Evolutionary conservation across 2,329 filamentous ascomycete genomes (phyloP).

Genomic region (Berkeleyomyces basicola): DNA sequence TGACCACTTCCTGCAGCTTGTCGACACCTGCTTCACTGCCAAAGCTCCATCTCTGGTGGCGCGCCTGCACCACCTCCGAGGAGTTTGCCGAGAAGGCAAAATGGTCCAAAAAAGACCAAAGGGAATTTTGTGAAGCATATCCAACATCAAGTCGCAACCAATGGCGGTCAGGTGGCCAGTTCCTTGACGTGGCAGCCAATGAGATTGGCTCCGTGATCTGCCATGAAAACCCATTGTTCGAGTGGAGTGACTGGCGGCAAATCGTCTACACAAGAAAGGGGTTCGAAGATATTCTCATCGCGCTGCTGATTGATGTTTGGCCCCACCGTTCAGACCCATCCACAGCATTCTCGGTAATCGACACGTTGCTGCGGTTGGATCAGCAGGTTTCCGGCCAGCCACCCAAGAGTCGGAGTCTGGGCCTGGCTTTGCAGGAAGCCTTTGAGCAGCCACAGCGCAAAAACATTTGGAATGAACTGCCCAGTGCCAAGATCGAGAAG

Average conservation of each 20-base stretch:
- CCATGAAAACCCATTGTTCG: conserved; percentile 9
- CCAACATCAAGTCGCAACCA: background rate
- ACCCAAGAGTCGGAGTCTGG: background rate
- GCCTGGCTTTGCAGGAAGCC: conserved; percentile 1
- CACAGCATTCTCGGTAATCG: conserved; percentile 5
- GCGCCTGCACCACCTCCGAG: conserved; percentile 8
- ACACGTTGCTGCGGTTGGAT: conserved; percentile 6
- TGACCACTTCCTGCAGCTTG: background rate
- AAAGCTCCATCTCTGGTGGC: conserved; percentile 10
- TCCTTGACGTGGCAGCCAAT: conserved; percentile 12
- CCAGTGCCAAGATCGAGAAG: conserved; percentile 3
- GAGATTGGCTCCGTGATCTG: conserved; percentile 11
- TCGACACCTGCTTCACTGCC: background rate
- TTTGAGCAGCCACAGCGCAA: conserved; percentile 8
- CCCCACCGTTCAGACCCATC: conserved; percentile 1
- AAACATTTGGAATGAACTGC: conserved; percentile 10
- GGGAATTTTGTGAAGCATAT: conserved; percentile 8
- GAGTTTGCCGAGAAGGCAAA: conserved; percentile 5
- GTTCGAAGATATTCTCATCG: conserved; percentile 10
- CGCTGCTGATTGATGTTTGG: conserved; percentile 8
- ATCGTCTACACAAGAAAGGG: conserved; percentile 10
- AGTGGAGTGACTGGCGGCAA: conserved; percentile 11
- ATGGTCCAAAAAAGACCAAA: conserved; percentile 2
- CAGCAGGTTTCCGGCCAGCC: background rate
- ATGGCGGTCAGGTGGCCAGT: conserved; percentile 10